Evolutionary conservation across 164 flowering plant genomes (phyloP).

Genomic region (Dillenia suffruticosa): DNA sequence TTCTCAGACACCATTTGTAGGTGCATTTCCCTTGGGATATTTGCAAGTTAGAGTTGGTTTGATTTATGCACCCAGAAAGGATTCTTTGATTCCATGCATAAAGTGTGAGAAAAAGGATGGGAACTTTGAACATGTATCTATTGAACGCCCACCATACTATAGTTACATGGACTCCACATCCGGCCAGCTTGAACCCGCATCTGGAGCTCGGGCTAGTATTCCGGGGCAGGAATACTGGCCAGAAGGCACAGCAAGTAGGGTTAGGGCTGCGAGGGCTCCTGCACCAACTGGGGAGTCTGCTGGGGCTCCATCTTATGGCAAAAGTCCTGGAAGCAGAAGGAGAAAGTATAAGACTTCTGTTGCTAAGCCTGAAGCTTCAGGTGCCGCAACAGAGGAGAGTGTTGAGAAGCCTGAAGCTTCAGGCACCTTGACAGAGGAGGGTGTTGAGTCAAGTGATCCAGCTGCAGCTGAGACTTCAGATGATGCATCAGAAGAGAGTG

Average conservation of each 20-base stretch:
- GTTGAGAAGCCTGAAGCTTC: slow-evolving; percentile 32
- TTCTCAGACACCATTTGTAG: slow-evolving; percentile 38
- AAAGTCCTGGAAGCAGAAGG: slow-evolving; percentile 91
- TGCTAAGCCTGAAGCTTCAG: slow-evolving; percentile 40
- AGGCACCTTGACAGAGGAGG: too few relatives aligned
- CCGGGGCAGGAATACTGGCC: slow-evolving; percentile 90
- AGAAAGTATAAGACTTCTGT: slow-evolving; percentile 49
- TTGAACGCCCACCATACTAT: slow-evolving; percentile 68
- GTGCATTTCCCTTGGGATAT: slow-evolving; percentile 35
- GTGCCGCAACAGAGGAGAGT: slow-evolving; percentile 25
- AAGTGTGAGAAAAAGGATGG: slow-evolving; percentile 70
- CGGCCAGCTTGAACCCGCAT: slow-evolving; percentile 20
- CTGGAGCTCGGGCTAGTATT: slow-evolving; percentile 86
- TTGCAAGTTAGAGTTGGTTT: slow-evolving; percentile 23
- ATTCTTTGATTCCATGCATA: slow-evolving; percentile 29
- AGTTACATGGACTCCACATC: slow-evolving; percentile 82
- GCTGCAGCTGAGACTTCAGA: slow-evolving; percentile 5
- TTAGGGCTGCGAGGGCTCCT: slow-evolving; percentile 90
- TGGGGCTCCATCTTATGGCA: slow-evolving; percentile 76
- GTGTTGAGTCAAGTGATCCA: too few relatives aligned
- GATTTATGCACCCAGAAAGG: slow-evolving; percentile 15
- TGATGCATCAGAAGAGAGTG: slow-evolving; percentile 44
- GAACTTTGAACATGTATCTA: slow-evolving; percentile 32
- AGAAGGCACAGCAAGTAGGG: slow-evolving; percentile 83
- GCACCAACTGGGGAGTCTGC: slow-evolving; percentile 66